Conservation (phyloP, 352 stramenopile species). For the Bremia lactucae region DNA sequence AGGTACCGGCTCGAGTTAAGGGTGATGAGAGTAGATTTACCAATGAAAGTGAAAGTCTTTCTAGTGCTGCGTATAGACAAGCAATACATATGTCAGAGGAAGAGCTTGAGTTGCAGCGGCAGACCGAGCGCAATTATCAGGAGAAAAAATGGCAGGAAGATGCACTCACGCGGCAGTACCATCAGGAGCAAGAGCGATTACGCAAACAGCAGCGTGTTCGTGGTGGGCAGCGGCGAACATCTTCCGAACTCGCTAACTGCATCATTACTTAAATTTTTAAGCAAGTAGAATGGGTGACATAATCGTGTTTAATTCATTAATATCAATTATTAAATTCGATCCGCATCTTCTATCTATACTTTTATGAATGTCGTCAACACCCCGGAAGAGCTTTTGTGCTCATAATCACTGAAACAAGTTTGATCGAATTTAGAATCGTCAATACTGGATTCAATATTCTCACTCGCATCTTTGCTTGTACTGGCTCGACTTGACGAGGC, state of each 20-base stretch:
- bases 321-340: too few relatives aligned
- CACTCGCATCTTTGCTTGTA: conserved; percentile 22
- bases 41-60: conserved; percentile 33
- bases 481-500: conserved; percentile 11
- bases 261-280: conserved; percentile 26
- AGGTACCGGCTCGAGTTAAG: background rate
- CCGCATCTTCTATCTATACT: too few relatives aligned
- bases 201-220: conserved; percentile 19
- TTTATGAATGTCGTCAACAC: background rate
- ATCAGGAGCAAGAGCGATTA: conserved; percentile 23
- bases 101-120: conserved; percentile 56
- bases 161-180: conserved; percentile 24
- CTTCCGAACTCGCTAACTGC: conserved; percentile 28
- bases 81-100: conserved; percentile 51
- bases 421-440: conserved; percentile 22
- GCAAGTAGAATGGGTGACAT: too few relatives aligned
- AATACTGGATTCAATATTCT: conserved; percentile 22
- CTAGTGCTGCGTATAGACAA: conserved; percentile 33
- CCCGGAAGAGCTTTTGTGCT: conserved; percentile 19
- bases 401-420: conserved; percentile 6
- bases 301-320: too few relatives aligned
- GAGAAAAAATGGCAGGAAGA: conserved; percentile 50
- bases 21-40: conserved; percentile 1
- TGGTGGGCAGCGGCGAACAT: conserved; percentile 8
- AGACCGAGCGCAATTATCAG: conserved; percentile 64